These are phyloP conservation scores for Curvularia hawaiiensis DNA, from an alignment of 2,329 filamentous ascomycete species.

Conservation along the genomic window DNA sequence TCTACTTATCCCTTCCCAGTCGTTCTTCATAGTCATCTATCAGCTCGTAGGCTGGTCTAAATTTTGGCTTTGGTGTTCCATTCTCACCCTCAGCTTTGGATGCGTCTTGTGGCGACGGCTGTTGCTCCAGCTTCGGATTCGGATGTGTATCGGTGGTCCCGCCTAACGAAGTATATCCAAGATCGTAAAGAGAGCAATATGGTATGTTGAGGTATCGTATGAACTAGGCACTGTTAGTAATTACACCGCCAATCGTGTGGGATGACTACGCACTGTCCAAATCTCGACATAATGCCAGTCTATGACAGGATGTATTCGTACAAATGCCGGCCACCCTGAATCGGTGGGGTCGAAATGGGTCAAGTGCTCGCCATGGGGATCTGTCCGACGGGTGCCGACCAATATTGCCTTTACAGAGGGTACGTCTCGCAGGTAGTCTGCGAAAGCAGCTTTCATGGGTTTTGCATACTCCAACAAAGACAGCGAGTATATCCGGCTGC, in stretches of 20 bases:
- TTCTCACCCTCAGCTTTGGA: slow-evolving; percentile 21
- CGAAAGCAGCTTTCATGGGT: slow-evolving; percentile 82
- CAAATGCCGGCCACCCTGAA: slow-evolving; percentile 86
- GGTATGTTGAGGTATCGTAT: slow-evolving; percentile 77
- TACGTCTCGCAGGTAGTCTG: slow-evolving; percentile 71
- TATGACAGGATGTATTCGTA: slow-evolving; percentile 93
- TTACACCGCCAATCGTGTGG: neutral
- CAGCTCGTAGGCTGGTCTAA: slow-evolving; percentile 48
- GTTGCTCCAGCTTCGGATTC: slow-evolving; percentile 68
- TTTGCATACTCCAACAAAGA: slow-evolving; percentile 74
- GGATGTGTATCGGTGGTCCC: slow-evolving; percentile 87
- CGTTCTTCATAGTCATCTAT: slow-evolving; percentile 49
- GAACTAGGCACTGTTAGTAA: slow-evolving; percentile 59
- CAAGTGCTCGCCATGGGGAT: slow-evolving; percentile 82
- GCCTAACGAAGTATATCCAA: slow-evolving; percentile 90
- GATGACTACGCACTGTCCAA: slow-evolving; percentile 72
- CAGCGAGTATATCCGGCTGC: slow-evolving; percentile 73
- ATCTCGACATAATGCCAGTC: slow-evolving; percentile 98
- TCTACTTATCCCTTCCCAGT: slow-evolving; percentile 45
- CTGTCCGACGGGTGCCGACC: slow-evolving; percentile 86
- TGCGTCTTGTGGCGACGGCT: slow-evolving; percentile 27
- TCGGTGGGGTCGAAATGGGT: slow-evolving; percentile 88
- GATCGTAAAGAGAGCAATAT: slow-evolving; percentile 87
- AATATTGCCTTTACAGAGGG: slow-evolving; percentile 76
- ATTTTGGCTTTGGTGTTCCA: slow-evolving; percentile 32